Conservation (phyloP, 192 early-diverging fungal genomes). For the Paraglomus occultum region DNA sequence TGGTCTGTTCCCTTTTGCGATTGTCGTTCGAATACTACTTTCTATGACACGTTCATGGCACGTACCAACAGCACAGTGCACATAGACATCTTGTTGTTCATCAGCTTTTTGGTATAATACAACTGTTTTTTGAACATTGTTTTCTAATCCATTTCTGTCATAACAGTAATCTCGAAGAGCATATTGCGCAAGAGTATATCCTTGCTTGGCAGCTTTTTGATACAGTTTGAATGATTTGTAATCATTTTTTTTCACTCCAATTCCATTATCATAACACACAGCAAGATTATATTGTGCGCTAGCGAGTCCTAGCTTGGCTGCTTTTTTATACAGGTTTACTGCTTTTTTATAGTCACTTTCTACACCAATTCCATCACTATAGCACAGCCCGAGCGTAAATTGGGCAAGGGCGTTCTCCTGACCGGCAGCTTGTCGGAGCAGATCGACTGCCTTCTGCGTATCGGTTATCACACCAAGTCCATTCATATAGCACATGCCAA, state of each 20-base stretch:
- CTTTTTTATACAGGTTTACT: conserved; percentile 16
- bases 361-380: conserved; percentile 17
- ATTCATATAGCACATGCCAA: conserved; percentile 83
- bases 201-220: conserved; percentile 49
- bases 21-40: no score
- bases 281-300: conserved; percentile 63
- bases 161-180: conserved; percentile 64
- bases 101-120: conserved; percentile 42
- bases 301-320: neutral
- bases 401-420: no score
- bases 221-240: conserved; percentile 64
- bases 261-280: conserved; percentile 78
- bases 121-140: conserved; percentile 32
- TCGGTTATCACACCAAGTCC: conserved; percentile 68
- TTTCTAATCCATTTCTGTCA: conserved; percentile 14
- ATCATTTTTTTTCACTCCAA: conserved; percentile 66
- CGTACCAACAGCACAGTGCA: conserved; percentile 34
- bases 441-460: conserved; percentile 56
- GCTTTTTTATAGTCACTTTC: conserved; percentile 7
- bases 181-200: conserved; percentile 75
- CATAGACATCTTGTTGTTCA: conserved; percentile 33
- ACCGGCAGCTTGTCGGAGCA: no score
- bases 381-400: neutral
- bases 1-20: no score
- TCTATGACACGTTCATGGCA: conserved; percentile 33